Evolutionary conservation across 1,139 yeast genomes (phyloP), one percentile per base, ranked within the genome.

Genomic region (Taphrina communis): DNA sequence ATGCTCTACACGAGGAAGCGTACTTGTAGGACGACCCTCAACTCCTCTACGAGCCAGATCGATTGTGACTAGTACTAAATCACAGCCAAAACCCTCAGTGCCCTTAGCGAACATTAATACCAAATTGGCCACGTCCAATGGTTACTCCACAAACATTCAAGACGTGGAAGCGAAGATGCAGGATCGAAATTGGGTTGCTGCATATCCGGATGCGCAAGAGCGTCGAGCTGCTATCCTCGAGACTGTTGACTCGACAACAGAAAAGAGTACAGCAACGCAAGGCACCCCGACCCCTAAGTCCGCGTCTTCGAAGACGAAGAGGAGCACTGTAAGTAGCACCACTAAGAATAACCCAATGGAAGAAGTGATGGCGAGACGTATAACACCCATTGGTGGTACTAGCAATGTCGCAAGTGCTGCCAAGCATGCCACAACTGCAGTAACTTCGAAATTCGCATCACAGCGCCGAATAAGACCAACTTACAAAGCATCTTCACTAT

Each of bases 161-260:
- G 8, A 2, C 9, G 19, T 7, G 8, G 60, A 56, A 9, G 11
- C 48, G 7, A 9, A 31, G 38, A 56, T 56, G 50, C 36, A 56
- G 17, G 60, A 56, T 14, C 46, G 60, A 8, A 56, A 56, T 41
- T 56, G 60, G 60, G 39, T 56, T 4, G 60, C 60, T 11, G 60
- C 60, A 7, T 56, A 56, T 21, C 60, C 60, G 6, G 50, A 56
- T 21, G 44, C 60, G 17, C 25, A n/a, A 56, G 60, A 56, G 12
- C 58, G 58, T 53, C 41, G 35, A 6, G 21, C 41, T 12, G 58
- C 58, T 9, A 53, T 53, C 11, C 17, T 9, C 7, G 58, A 9
- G 2, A 50, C 53, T 7, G n/a, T 12, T 14, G 19, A 44, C 2
- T 12, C 6, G n/a, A 14, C 48, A 5, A 17, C 48, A n/a, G n/a